Conservation (phyloP, 2,329 filamentous ascomycete species). For the Arthrinium puccinioides region DNA sequence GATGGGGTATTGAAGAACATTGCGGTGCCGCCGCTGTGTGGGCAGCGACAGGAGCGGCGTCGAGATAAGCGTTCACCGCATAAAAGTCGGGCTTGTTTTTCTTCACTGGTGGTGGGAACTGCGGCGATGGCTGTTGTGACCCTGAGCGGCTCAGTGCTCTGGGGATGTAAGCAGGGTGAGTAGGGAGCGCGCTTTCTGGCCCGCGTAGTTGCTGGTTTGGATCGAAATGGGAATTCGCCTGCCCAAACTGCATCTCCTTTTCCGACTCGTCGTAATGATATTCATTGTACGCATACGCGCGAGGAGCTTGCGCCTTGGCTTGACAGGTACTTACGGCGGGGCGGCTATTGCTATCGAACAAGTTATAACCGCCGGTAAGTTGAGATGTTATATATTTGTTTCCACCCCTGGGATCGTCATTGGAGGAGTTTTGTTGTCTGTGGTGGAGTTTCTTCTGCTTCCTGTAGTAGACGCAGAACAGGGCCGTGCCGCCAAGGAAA, state of each 20-base stretch:
- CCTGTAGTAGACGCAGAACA: slow-evolving; percentile 42
- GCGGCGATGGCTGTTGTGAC: slow-evolving; percentile 9
- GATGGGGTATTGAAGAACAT: slow-evolving; percentile 18
- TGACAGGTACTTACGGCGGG: slow-evolving; percentile 16
- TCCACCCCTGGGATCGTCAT: slow-evolving; percentile 13
- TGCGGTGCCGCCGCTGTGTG: background rate
- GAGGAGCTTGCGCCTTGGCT: slow-evolving; percentile 18
- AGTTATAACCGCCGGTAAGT: slow-evolving; percentile 7
- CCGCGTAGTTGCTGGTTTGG: slow-evolving; percentile 14
- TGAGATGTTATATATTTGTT: slow-evolving; percentile 17
- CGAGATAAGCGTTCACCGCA: background rate
- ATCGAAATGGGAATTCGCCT: slow-evolving; percentile 19
- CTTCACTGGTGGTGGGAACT: background rate
- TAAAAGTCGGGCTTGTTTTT: background rate
- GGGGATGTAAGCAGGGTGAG: slow-evolving; percentile 43
- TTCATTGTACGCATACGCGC: slow-evolving; percentile 21
- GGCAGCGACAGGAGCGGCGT: slow-evolving; percentile 5
- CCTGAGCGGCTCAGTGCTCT: slow-evolving; percentile 23
- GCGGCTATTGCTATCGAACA: slow-evolving; percentile 7
- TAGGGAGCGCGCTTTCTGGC: slow-evolving; percentile 28
- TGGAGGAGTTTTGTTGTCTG: background rate
- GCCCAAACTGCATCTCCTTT: slow-evolving; percentile 15
- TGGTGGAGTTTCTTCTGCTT: slow-evolving; percentile 23
- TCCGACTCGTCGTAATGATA: slow-evolving; percentile 34
- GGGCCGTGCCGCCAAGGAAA: slow-evolving; percentile 30